These are phyloP conservation scores for Daldinia sp. DNA, from an alignment of 2,329 filamentous ascomycete genomes.

Conservation along the genomic window DNA sequence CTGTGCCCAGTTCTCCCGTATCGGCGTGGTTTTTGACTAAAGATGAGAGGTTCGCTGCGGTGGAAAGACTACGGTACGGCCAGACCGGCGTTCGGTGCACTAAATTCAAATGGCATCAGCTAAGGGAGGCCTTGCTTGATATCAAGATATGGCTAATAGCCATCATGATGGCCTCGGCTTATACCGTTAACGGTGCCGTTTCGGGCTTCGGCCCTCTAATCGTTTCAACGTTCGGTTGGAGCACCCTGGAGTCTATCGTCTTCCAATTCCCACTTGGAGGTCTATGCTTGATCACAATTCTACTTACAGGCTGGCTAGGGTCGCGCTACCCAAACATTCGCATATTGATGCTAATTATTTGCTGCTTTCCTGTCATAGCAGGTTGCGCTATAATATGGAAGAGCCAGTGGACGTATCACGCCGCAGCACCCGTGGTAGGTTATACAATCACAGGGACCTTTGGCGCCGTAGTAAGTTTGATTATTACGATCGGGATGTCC, in stretches of 20 bases:
- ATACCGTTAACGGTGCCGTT: conserved; percentile 79
- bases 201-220: conserved; percentile 78
- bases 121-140: conserved; percentile 69
- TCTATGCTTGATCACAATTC: conserved; percentile 75
- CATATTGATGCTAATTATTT: conserved; percentile 72
- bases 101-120: conserved; percentile 69
- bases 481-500: conserved; percentile 66
- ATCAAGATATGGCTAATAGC: conserved; percentile 73
- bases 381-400: conserved; percentile 83
- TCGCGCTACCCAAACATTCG: conserved; percentile 71
- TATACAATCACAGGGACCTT: conserved; percentile 81
- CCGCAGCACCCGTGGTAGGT: conserved; percentile 74
- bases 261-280: conserved; percentile 81
- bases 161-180: conserved; percentile 77
- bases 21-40: conserved; percentile 75
- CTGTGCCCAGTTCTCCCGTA: conserved; percentile 73
- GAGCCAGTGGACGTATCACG: conserved; percentile 71
- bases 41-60: conserved; percentile 72
- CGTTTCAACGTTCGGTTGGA: conserved; percentile 77
- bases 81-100: conserved; percentile 74
- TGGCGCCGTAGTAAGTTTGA: conserved; percentile 73
- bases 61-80: conserved; percentile 71
- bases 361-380: conserved; percentile 79
- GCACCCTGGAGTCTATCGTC: conserved; percentile 73
- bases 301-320: conserved; percentile 74